Percentiles rank a stretch among this genome's conserved stretches.
These are phyloP conservation scores for Beauveria bassiana DNA, from an alignment of 2,329 filamentous ascomycete genomes.

Conservation along the genomic window DNA sequence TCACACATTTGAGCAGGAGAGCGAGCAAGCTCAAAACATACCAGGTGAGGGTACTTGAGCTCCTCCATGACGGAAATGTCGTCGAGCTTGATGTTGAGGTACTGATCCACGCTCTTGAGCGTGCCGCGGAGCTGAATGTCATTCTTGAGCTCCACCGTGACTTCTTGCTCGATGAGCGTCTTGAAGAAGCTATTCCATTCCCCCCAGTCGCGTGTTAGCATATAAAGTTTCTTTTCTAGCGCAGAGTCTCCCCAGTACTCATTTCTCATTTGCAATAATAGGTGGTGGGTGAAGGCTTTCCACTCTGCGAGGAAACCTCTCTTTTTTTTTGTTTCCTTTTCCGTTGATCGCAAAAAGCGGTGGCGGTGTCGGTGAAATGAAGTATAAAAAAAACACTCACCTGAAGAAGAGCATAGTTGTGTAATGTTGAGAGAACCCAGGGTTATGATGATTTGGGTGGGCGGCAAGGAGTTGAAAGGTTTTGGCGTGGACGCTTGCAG, in stretches of 20 bases:
- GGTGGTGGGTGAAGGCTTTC: no score
- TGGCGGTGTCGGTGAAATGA: neutral
- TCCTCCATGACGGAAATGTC: conserved; percentile 91
- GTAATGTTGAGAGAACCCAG: conserved; percentile 2
- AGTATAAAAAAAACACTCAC: conserved; percentile 18
- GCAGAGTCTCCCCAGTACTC: neutral
- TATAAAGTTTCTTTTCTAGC: neutral
- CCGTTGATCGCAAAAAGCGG: no score
- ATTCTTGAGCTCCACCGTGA: conserved; percentile 98
- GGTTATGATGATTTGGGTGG: neutral
- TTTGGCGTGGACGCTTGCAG: neutral
- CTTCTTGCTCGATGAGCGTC: conserved; percentile 92
- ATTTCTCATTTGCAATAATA: neutral
- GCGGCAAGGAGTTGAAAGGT: neutral
- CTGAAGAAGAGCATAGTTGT: conserved; percentile 39
- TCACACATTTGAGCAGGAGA: no score
- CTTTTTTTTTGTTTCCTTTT: no score
- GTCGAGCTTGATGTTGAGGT: conserved; percentile 98
- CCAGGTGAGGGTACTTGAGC: conserved; percentile 88
- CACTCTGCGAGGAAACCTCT: no score
- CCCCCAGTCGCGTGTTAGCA: neutral
- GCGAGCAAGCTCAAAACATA: conserved; percentile 28
- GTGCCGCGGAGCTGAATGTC: conserved; percentile 95
- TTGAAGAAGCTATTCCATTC: conserved; percentile 75
- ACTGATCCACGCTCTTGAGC: conserved; percentile 96